phyloP scores from a whole-genome alignment of 352 stramenopile species.

The Phytophthora fragariae region DNA sequence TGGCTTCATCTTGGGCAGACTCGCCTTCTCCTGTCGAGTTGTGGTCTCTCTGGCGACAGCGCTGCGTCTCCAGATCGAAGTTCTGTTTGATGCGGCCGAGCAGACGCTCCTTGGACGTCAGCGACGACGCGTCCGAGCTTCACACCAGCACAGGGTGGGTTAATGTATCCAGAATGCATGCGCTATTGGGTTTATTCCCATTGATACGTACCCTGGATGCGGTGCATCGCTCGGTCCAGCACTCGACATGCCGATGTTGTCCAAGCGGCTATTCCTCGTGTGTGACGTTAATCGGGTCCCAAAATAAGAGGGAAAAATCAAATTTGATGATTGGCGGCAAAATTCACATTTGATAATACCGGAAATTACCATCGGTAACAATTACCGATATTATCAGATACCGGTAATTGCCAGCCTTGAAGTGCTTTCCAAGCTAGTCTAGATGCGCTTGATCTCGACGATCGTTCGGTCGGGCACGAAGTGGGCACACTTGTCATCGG shows the following conservation, averaged over 20 bases:
- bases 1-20: constrained; percentile 33
- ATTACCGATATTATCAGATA: neutral
- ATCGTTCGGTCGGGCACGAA: constrained; percentile 88
- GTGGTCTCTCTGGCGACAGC: constrained; percentile 49
- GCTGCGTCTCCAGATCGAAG: constrained; percentile 65
- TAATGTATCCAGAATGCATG: too few species aligned
- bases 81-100: constrained; percentile 65
- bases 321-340: neutral
- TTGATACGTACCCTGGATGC: too few species aligned
- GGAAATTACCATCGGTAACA: too few species aligned
- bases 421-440: constrained; percentile 21
- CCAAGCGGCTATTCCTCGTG: too few species aligned
- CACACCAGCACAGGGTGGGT: too few species aligned
- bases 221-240: too few species aligned
- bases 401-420: neutral
- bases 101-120: constrained; percentile 39
- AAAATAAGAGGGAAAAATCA: neutral
- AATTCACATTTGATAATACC: neutral
- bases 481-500: constrained; percentile 63
- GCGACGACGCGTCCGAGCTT: neutral
- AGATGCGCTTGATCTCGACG: constrained; percentile 94
- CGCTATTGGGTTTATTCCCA: too few species aligned
- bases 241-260: too few species aligned
- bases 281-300: too few species aligned
- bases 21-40: constrained; percentile 39